Evolutionary conservation across 225 moss, liverwort and hornwort species (phyloP).

Genomic region (Anthoceros angustus): DNA sequence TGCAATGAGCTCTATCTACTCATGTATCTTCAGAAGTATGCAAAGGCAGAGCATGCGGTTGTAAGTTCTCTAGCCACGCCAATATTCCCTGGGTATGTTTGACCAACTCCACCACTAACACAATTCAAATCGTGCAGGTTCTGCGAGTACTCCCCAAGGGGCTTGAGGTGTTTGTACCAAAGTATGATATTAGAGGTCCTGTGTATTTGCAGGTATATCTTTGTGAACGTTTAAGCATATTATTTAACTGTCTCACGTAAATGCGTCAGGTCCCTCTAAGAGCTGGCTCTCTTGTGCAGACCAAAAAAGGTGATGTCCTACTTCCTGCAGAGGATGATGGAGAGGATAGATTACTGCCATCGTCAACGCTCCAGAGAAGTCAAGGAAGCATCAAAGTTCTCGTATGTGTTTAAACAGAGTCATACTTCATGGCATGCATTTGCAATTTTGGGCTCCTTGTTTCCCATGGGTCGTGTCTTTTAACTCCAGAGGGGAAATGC

Average conservation of each 20-base stretch:
- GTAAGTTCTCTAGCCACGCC: constrained; percentile 7
- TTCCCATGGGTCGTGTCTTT: neutral
- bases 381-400: constrained; percentile 13
- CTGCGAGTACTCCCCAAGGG: constrained; percentile 20
- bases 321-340: constrained; percentile 27
- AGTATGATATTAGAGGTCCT: constrained; percentile 25
- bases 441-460: too few relatives aligned
- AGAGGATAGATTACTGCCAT: constrained; percentile 4
- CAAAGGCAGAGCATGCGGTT: constrained; percentile 33
- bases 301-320: constrained; percentile 24
- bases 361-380: constrained; percentile 11
- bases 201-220: constrained; percentile 23
- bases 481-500: neutral
- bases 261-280: neutral
- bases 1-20: constrained; percentile 33
- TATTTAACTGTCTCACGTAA: neutral
- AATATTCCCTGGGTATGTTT: neutral
- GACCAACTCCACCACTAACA: neutral
- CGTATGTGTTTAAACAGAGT: constrained; percentile 9
- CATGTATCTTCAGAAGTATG: constrained; percentile 33
- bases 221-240: neutral
- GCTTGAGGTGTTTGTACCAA: constrained; percentile 30
- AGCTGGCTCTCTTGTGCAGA: constrained; percentile 8
- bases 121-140: constrained; percentile 11
- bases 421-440: neutral